Conservation (phyloP, 805 yeast species). For the Lachancea dasiensis region DNA sequence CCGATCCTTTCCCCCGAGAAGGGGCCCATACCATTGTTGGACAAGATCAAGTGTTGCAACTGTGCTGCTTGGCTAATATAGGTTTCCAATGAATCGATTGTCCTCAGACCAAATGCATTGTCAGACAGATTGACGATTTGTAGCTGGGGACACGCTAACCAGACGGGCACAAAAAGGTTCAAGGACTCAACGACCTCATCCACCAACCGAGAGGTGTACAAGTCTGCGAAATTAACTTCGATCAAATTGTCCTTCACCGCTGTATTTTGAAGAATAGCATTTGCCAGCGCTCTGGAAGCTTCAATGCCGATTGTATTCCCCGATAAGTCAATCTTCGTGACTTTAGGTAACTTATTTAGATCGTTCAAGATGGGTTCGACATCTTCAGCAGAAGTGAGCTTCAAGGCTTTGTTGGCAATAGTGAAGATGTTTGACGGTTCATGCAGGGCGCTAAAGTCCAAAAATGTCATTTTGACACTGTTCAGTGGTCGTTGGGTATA, state of each 20-base stretch:
- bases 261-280: slow-evolving; percentile 38
- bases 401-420: slow-evolving; percentile 66
- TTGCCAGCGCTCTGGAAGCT: slow-evolving; percentile 69
- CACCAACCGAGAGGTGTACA: slow-evolving; percentile 90
- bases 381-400: slow-evolving; percentile 67
- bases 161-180: slow-evolving; percentile 62
- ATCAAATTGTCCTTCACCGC: slow-evolving; percentile 40
- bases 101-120: slow-evolving; percentile 94
- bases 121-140: slow-evolving; percentile 79
- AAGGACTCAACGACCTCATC: slow-evolving; percentile 90
- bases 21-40: slow-evolving; percentile 98
- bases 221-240: slow-evolving; percentile 81
- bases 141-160: slow-evolving; percentile 62
- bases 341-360: slow-evolving; percentile 35
- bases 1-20: slow-evolving; percentile 95
- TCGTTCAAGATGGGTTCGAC: slow-evolving; percentile 64
- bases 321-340: slow-evolving; percentile 64
- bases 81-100: slow-evolving; percentile 82
- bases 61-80: slow-evolving; percentile 71
- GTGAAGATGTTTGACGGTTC: slow-evolving; percentile 48
- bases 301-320: slow-evolving; percentile 95
- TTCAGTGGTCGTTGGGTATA: not conserved
- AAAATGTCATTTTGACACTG: slow-evolving; percentile 34
- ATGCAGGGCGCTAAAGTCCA: slow-evolving; percentile 38
- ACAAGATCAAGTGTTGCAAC: slow-evolving; percentile 76